Conservation (phyloP, 106 monocot genomes). For the Apostasia ramifera region DNA sequence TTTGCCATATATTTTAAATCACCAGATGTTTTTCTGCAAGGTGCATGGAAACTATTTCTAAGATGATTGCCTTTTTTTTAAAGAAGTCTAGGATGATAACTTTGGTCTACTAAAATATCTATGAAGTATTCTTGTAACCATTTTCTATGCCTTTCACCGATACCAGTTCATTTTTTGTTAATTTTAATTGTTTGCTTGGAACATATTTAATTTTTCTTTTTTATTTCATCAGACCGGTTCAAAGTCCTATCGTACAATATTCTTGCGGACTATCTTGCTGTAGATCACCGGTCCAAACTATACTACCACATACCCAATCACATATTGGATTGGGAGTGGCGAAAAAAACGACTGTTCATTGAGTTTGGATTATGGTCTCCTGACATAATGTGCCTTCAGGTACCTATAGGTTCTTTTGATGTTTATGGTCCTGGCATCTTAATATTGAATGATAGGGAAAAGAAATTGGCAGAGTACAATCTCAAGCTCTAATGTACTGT, state of each 20-base stretch:
- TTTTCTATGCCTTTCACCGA: background rate
- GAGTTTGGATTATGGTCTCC: constrained; percentile 91
- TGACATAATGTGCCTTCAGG: constrained; percentile 98
- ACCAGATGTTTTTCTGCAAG: too few relatives aligned
- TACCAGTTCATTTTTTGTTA: too few relatives aligned
- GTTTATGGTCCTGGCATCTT: too few relatives aligned
- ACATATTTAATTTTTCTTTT: constrained; percentile 7
- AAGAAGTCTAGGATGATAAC: background rate
- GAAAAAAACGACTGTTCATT: constrained; percentile 62
- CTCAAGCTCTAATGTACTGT: too few relatives aligned
- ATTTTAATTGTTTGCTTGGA: background rate
- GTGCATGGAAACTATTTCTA: background rate
- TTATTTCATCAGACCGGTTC: constrained; percentile 56
- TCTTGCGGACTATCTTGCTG: constrained; percentile 89
- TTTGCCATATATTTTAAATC: too few relatives aligned
- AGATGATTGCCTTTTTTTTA: too few relatives aligned
- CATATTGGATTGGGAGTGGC: constrained; percentile 88
- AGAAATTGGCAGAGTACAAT: background rate
- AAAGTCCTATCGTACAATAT: constrained; percentile 87
- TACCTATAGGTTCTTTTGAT: constrained; percentile 14
- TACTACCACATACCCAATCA: constrained; percentile 70
- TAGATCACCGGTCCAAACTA: constrained; percentile 58
- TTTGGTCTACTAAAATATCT: background rate
- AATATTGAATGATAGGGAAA: background rate
- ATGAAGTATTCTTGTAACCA: background rate